Evolutionary conservation across 441 rosid genomes (phyloP).

Genomic region (Syzygium syzygioides): DNA sequence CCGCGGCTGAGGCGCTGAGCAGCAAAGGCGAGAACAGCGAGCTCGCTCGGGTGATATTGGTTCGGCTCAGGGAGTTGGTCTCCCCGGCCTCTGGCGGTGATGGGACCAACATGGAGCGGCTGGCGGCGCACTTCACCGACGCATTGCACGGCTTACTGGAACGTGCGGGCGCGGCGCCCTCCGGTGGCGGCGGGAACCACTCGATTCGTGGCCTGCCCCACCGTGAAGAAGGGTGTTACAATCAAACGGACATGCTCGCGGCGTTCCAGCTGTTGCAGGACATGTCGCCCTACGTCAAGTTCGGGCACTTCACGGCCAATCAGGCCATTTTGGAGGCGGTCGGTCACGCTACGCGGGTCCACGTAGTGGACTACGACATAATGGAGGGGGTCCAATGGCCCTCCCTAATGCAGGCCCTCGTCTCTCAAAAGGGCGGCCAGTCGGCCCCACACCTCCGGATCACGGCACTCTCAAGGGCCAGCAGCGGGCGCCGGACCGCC

Average conservation of each 20-base stretch:
- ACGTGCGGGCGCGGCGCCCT: background rate
- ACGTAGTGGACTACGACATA: constrained; percentile 36
- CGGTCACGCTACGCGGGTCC: background rate
- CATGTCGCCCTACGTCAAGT: constrained; percentile 15
- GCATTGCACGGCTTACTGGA: background rate
- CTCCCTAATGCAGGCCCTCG: constrained; percentile 72
- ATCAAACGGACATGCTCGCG: background rate
- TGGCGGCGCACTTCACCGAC: background rate
- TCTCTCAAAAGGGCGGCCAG: constrained; percentile 43
- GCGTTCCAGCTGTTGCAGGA: constrained; percentile 6
- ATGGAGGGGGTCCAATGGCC: constrained; percentile 90
- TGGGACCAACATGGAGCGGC: constrained; percentile 1
- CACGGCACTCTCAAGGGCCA: constrained; percentile 62
- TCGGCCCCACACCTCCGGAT: constrained; percentile 61
- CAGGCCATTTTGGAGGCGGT: constrained; percentile 17
- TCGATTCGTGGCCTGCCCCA: background rate
- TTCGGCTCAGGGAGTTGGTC: constrained; percentile 1
- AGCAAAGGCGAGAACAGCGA: background rate
- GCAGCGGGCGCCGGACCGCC: constrained; percentile 39
- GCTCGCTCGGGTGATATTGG: background rate
- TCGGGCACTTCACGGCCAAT: constrained; percentile 17
- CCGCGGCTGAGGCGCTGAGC: background rate
- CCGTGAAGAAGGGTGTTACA: background rate
- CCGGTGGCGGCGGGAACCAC: background rate
- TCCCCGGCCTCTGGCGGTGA: background rate